Percentiles rank a stretch among this genome's conserved stretches.
phyloP scores from a whole-genome alignment of 176 grass and related monocot species.

The Eleusine coracana region DNA sequence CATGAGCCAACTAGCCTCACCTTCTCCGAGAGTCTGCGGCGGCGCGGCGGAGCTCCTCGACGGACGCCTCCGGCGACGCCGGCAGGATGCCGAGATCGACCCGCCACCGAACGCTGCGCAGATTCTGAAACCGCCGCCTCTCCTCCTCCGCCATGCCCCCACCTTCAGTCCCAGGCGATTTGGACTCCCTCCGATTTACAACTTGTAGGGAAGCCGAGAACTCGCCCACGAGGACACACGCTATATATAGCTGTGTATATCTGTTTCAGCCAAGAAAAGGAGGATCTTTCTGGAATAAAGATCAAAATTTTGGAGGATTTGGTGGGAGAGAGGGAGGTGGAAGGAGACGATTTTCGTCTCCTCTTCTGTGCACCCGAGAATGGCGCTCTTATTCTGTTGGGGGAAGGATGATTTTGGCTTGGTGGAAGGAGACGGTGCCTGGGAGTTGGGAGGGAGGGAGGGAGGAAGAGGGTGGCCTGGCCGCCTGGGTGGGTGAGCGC shows the following conservation, averaged over 20 bases:
- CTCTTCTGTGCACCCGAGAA: conserved; percentile 39
- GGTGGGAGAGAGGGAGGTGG: conserved; percentile 10
- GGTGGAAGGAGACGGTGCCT: neutral
- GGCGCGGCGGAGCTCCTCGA: conserved; percentile 76
- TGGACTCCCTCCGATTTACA: conserved; percentile 42
- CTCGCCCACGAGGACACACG: conserved; percentile 22
- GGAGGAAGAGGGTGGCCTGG: neutral
- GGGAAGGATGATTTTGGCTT: conserved; percentile 34
- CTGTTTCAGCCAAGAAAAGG: conserved; percentile 48
- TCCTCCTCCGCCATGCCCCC: conserved; percentile 54
- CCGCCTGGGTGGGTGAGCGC: conserved; percentile 1
- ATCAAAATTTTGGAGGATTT: conserved; percentile 40
- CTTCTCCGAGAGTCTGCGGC: conserved; percentile 84
- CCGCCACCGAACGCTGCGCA: conserved; percentile 87
- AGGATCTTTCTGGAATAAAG: conserved; percentile 46
- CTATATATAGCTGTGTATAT: conserved; percentile 44
- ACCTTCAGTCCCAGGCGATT: conserved; percentile 34
- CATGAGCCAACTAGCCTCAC: conserved; percentile 35
- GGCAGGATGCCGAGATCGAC: conserved; percentile 90
- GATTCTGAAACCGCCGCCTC: conserved; percentile 54
- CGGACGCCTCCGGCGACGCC: conserved; percentile 60
- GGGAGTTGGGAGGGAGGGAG: neutral
- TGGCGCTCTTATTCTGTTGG: conserved; percentile 25
- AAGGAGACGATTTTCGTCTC: conserved; percentile 34
- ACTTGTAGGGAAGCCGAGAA: conserved; percentile 35